Evolutionary conservation across 225 moss, liverwort and hornwort species (phyloP), one percentile per base, ranked within the genome.

Genomic region (Physcomitrellopsis africana): DNA sequence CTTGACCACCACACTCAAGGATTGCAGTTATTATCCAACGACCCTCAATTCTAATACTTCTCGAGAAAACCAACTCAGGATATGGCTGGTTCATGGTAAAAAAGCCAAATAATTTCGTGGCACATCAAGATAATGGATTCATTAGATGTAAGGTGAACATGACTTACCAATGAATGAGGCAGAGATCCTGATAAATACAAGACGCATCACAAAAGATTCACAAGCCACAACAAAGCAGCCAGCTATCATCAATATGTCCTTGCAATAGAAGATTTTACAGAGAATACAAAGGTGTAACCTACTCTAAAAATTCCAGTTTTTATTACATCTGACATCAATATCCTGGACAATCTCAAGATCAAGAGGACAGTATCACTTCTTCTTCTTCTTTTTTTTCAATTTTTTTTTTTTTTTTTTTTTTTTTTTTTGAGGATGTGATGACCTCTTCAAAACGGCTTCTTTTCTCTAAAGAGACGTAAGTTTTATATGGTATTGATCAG

Each of bases 131-230:
- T 29, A 69, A 20, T 15, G 19, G 54, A 70, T 29, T 18, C 23
- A 70, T 17, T 11, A 74, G 46, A 70, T 54, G 29, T 32, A 43
- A 3, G 3, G 66, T 12, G 16, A 73, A 24, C 37, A 48, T 56
- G 43, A 32, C 53, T 59, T 79, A 90, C 90, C 96, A 96, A 57
- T 96, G 96, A 15, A 96, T 86, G 68, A 96, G 93, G 72, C 96
- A 96, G 65, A 96, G 93, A 75, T 96, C 93, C 90, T 90, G 77
- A 55, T 27, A 81, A 56, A 70, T 51, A 68, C 32, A 37, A 17
- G 70, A 15, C 70, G 27, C 63, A 79, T 19, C 63, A 53, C 37
- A 58, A 55, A 27, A 56, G 57, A 56, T 72, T 24, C 63, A 68
- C 44, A 77, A 23, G 45, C 73, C 80, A 77, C 77, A 75, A 11